Evolutionary conservation across 2,329 filamentous ascomycete species (phyloP).

Genomic region (Chalaropsis thielavioides): DNA sequence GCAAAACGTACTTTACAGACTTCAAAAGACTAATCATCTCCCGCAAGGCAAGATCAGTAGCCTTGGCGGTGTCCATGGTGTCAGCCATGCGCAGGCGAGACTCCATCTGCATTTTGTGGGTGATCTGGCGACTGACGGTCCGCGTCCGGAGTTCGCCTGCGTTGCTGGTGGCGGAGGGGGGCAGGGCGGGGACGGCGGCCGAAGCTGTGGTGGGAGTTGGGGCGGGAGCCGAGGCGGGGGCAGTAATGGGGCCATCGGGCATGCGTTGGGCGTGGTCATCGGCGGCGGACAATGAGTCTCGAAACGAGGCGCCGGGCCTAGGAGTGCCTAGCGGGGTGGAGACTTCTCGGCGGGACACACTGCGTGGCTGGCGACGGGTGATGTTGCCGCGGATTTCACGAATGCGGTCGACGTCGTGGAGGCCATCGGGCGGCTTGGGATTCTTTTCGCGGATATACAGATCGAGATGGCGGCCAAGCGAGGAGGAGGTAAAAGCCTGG

Average conservation of each 20-base stretch:
- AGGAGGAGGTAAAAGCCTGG: conserved; percentile 85
- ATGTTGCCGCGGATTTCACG: conserved; percentile 68
- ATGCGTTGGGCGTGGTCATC: conserved; percentile 24
- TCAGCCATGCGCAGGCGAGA: conserved; percentile 50
- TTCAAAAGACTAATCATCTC: conserved; percentile 71
- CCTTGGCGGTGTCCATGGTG: conserved; percentile 63
- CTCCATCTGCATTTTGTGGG: conserved; percentile 49
- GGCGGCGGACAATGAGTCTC: conserved; percentile 23
- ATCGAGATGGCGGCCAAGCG: conserved; percentile 82
- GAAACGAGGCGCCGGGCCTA: conserved; percentile 24
- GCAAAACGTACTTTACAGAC: conserved; percentile 59
- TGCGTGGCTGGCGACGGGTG: conserved; percentile 66
- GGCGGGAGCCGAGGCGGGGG: background rate
- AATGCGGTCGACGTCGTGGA: conserved; percentile 85
- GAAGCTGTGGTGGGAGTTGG: conserved; percentile 24
- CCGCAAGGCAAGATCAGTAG: conserved; percentile 69
- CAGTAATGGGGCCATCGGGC: conserved; percentile 20
- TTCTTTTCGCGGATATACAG: conserved; percentile 91
- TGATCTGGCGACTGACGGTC: conserved; percentile 35
- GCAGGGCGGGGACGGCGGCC: conserved; percentile 21
- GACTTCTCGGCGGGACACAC: conserved; percentile 34
- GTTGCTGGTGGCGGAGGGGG: conserved; percentile 12
- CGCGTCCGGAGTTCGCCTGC: conserved; percentile 24
- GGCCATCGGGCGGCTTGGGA: conserved; percentile 69
- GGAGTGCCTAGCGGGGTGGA: conserved; percentile 45